Percentiles rank a stretch among this genome's conserved stretches.
phyloP scores from a whole-genome alignment of 2,329 filamentous ascomycete species.

The Microcera coccophila region DNA sequence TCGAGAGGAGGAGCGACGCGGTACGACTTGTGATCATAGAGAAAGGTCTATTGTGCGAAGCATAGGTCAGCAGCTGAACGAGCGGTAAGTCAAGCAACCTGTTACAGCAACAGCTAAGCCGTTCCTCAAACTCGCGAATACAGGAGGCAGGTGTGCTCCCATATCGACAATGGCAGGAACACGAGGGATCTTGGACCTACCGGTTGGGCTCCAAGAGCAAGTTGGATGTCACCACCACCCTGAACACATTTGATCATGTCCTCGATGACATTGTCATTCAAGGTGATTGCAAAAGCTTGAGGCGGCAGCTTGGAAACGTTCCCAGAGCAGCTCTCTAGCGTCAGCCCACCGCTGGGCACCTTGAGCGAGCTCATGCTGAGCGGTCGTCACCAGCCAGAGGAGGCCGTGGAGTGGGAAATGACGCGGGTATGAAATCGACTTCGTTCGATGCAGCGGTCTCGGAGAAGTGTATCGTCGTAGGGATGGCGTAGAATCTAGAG shows the following conservation, averaged over 20 bases:
- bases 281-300: constrained; percentile 56
- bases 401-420: constrained; percentile 28
- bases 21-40: constrained; percentile 51
- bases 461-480: constrained; percentile 8
- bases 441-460: constrained; percentile 19
- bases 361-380: constrained; percentile 51
- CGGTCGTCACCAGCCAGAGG: constrained; percentile 24
- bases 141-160: neutral
- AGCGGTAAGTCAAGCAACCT: neutral
- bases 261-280: constrained; percentile 56
- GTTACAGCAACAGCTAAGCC: neutral
- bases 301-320: constrained; percentile 44
- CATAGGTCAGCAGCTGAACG: neutral
- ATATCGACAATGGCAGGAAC: neutral
- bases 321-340: constrained; percentile 49
- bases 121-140: neutral
- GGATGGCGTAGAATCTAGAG: constrained; percentile 9
- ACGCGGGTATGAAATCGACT: constrained; percentile 20
- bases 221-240: constrained; percentile 52
- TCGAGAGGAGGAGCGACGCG: constrained; percentile 41
- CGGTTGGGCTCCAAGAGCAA: constrained; percentile 55
- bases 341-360: constrained; percentile 55
- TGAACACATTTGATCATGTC: constrained; percentile 59
- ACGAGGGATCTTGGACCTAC: constrained; percentile 46
- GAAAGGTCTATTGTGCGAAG: constrained; percentile 44